Conservation (phyloP, 139 green algal species). For the Tetradesmus lagerheimii region DNA sequence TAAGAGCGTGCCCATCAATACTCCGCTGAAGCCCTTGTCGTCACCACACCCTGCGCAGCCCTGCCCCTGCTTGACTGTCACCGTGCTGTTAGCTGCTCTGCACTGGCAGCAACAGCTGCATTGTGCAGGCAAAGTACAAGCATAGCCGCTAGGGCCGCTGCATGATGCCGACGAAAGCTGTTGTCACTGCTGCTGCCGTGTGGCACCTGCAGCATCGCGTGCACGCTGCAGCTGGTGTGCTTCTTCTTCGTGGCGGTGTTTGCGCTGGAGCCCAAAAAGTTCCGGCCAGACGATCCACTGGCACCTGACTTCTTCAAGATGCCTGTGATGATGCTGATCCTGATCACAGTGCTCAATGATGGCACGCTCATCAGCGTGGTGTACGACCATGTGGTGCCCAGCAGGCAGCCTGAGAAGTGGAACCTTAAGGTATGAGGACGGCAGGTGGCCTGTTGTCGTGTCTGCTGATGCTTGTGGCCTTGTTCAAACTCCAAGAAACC, state of each 20-base stretch:
- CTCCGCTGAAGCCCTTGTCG: too few relatives aligned
- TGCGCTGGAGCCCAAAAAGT: slow-evolving; percentile 71
- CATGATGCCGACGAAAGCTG: too few relatives aligned
- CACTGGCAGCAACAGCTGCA: background rate
- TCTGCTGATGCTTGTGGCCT: background rate
- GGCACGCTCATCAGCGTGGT: slow-evolving; percentile 90
- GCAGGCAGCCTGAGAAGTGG: slow-evolving; percentile 84
- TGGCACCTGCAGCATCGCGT: slow-evolving; percentile 55
- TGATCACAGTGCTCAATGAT: slow-evolving; percentile 94
- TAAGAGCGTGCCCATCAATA: too few relatives aligned
- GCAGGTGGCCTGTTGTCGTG: too few relatives aligned
- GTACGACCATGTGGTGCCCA: slow-evolving; percentile 87
- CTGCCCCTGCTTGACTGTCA: slow-evolving; percentile 43
- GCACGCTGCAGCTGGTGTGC: slow-evolving; percentile 84
- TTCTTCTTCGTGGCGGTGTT: slow-evolving; percentile 94
- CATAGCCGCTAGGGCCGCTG: too few relatives aligned
- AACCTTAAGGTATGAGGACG: slow-evolving; percentile 56
- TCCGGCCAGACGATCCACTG: slow-evolving; percentile 37
- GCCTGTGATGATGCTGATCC: slow-evolving; percentile 89
- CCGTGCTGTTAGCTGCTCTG: slow-evolving; percentile 54
- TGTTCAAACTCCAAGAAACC: too few relatives aligned
- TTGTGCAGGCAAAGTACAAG: background rate
- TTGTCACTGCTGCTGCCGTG: background rate
- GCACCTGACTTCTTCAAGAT: slow-evolving; percentile 82
- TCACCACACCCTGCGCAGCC: too few relatives aligned